Evolutionary conservation across 495 filamentous ascomycete genomes (phyloP).

Genomic region (Lasiosphaeria hispida): DNA sequence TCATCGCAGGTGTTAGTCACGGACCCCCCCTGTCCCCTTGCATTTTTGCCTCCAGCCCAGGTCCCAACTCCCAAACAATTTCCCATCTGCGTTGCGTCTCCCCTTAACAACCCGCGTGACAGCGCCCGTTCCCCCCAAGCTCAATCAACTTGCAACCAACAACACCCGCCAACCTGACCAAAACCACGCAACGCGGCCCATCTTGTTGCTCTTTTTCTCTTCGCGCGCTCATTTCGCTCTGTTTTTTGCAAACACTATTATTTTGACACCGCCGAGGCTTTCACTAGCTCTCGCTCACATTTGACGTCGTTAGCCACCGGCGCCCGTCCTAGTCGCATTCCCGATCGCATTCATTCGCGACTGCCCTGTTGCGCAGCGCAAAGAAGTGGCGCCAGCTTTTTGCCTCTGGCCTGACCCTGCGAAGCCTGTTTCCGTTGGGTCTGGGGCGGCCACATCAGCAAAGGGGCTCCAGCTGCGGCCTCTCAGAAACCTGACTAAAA

Average conservation of each 20-base stretch:
- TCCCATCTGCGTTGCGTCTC: conserved; percentile 23
- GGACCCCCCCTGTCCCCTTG: conserved; percentile 29
- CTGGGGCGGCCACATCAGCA: conserved; percentile 31
- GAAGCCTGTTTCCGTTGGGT: conserved; percentile 28
- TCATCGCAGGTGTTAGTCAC: conserved; percentile 22
- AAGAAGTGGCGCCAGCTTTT: conserved; percentile 21
- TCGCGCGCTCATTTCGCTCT: conserved; percentile 32
- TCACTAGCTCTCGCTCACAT: conserved; percentile 38
- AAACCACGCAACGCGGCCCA: conserved; percentile 24
- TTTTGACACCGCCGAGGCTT: conserved; percentile 32
- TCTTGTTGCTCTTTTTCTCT: conserved; percentile 15
- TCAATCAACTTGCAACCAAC: conserved; percentile 29
- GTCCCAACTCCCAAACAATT: conserved; percentile 30
- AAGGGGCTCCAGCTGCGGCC: conserved; percentile 10
- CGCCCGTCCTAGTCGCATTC: conserved; percentile 8
- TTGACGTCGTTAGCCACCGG: conserved; percentile 10
- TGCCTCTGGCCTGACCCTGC: conserved; percentile 15
- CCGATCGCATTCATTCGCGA: conserved; percentile 12
- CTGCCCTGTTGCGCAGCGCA: conserved; percentile 9
- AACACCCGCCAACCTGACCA: conserved; percentile 21
- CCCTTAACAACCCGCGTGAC: conserved; percentile 37
- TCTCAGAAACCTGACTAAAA: conserved; percentile 8
- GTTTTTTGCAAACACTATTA: conserved; percentile 4
- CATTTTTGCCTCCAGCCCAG: conserved; percentile 30
- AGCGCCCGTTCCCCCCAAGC: conserved; percentile 28